Percentiles rank a stretch among this genome's conserved stretches.
These are phyloP conservation scores for Lecanicillium sp. DNA, from an alignment of 2,329 filamentous ascomycete genomes.

Conservation along the genomic window DNA sequence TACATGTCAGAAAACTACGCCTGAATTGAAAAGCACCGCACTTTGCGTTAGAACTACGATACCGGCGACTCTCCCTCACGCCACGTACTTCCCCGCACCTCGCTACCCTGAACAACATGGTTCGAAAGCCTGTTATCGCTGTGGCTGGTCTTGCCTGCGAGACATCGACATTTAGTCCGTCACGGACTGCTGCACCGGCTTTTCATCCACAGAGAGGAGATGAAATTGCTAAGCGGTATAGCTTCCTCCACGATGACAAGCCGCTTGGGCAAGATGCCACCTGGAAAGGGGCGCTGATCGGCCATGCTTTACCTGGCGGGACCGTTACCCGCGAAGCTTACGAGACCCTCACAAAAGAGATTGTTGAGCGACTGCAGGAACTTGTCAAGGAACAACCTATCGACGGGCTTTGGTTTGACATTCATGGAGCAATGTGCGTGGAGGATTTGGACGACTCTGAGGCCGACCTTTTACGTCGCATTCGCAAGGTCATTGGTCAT, in stretches of 20 bases:
- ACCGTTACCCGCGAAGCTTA: conserved; percentile 40
- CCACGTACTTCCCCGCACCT: background rate
- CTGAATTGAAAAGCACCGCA: too few relatives aligned
- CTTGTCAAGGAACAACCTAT: conserved; percentile 30
- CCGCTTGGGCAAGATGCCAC: conserved; percentile 35
- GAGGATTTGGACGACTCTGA: conserved; percentile 43
- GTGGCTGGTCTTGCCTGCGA: conserved; percentile 49
- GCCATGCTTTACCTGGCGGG: conserved; percentile 45
- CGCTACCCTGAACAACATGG: too few relatives aligned
- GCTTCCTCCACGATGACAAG: conserved; percentile 37
- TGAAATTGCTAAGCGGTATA: conserved; percentile 39
- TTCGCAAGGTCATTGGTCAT: conserved; percentile 39
- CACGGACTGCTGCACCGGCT: conserved; percentile 40
- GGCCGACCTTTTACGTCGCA: conserved; percentile 39
- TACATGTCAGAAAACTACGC: too few relatives aligned
- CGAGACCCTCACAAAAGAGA: conserved; percentile 37
- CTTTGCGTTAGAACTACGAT: too few relatives aligned
- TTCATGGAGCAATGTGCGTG: conserved; percentile 51
- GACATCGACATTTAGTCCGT: conserved; percentile 47
- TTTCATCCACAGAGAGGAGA: conserved; percentile 41
- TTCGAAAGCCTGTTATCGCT: conserved; percentile 36
- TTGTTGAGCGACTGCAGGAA: conserved; percentile 30
- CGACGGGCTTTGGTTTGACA: conserved; percentile 50
- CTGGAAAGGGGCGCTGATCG: conserved; percentile 47
- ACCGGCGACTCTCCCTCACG: too few relatives aligned